phyloP scores from a whole-genome alignment of 257 asterid genomes.

The Nicotiana paniculata region DNA sequence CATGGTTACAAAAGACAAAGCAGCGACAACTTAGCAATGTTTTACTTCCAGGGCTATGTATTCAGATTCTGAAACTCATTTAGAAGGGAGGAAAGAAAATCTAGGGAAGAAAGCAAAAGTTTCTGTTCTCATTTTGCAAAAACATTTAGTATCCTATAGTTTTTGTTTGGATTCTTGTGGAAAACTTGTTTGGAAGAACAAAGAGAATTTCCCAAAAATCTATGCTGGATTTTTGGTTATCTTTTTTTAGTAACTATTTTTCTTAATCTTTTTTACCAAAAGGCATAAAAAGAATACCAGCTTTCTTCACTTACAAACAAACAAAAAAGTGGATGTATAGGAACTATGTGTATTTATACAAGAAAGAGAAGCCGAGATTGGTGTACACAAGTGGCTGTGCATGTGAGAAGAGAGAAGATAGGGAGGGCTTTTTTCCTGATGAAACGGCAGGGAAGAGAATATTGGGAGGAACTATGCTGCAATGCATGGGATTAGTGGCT shows the following conservation, averaged over 20 bases:
- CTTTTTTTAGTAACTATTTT: not conserved
- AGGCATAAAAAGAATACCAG: not conserved
- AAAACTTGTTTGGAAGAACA: not conserved
- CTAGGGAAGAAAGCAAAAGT: not conserved
- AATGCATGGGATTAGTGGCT: not conserved
- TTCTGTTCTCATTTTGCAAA: not conserved
- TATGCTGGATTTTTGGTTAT: not conserved
- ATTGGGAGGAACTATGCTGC: not conserved
- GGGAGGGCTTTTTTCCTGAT: not conserved
- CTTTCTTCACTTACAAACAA: not conserved
- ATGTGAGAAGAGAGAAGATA: not conserved
- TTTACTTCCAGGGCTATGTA: not conserved
- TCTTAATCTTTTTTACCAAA: not conserved
- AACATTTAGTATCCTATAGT: not conserved
- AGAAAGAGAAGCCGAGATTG: not conserved
- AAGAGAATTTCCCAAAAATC: not conserved
- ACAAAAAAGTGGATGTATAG: not conserved
- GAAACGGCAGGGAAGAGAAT: not conserved
- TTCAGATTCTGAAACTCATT: not conserved
- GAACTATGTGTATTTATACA: not conserved
- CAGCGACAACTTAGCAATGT: not conserved
- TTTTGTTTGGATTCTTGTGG: not conserved
- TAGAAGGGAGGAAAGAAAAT: not conserved
- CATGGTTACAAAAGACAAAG: not conserved
- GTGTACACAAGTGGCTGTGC: not conserved